Evolutionary conservation across 1,139 yeast genomes (phyloP).

Genomic region (Sugiyamaella xylanicola): DNA sequence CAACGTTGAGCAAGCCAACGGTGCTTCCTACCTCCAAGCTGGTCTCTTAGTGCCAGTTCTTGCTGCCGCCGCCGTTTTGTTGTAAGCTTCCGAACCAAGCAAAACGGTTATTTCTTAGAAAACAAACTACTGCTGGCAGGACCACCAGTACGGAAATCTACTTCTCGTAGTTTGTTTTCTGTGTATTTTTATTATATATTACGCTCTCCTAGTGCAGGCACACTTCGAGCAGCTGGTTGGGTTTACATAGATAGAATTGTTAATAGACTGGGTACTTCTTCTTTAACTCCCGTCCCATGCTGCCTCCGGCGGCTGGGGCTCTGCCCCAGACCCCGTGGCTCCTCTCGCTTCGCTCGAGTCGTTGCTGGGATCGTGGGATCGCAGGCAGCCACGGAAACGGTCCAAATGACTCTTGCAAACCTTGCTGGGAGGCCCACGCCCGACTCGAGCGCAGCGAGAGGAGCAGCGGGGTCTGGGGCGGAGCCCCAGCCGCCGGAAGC

Average conservation of each 20-base stretch:
- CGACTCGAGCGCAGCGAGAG: neutral
- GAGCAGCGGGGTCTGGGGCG: neutral
- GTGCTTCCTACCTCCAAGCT: conserved; percentile 17
- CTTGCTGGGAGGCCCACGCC: neutral
- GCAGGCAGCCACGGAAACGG: neutral
- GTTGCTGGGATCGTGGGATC: neutral
- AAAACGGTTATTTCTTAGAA: neutral
- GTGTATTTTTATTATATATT: conserved; percentile 12
- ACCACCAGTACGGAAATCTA: neutral
- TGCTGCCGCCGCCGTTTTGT: conserved; percentile 17
- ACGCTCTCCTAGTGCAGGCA: conserved; percentile 9
- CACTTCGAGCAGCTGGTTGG: conserved; percentile 6
- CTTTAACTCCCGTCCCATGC: neutral
- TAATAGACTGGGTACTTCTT: neutral
- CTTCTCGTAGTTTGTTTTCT: neutral
- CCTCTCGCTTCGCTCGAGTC: conserved; percentile 1
- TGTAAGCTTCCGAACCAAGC: conserved; percentile 3
- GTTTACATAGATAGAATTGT: neutral
- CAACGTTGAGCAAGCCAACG: conserved; percentile 14
- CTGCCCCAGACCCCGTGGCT: neutral
- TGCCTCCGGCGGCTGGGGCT: conserved; percentile 2
- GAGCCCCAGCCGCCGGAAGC: neutral
- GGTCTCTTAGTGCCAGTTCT: conserved; percentile 17
- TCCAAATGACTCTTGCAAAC: neutral
- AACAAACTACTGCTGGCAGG: neutral